Evolutionary conservation across 768 basidiomycete genomes (phyloP).

Genomic region (Boletus insuetus): DNA sequence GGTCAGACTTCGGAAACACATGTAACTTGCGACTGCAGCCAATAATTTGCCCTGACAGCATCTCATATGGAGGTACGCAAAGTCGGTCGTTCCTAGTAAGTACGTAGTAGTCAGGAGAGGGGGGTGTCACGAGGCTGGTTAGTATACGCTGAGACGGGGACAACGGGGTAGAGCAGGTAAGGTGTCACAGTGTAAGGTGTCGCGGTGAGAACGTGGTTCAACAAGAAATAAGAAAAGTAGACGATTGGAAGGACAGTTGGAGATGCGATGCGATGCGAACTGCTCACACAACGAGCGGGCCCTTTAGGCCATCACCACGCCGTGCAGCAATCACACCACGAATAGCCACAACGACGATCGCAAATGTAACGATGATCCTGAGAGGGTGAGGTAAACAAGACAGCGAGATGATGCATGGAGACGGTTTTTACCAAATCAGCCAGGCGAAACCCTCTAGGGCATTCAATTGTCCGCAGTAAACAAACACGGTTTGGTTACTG

Average conservation of each 20-base stretch:
- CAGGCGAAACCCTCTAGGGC: slow-evolving; percentile 75
- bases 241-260: slow-evolving; percentile 4
- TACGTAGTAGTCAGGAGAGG: not conserved
- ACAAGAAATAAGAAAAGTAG: not conserved
- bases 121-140: slow-evolving; percentile 9
- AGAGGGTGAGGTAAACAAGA: not conserved
- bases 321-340: slow-evolving; percentile 58
- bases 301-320: slow-evolving; percentile 66
- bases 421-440: slow-evolving; percentile 55
- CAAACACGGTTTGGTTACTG: slow-evolving; percentile 43
- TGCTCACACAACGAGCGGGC: slow-evolving; percentile 44
- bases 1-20: too few species aligned
- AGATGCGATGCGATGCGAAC: not conserved
- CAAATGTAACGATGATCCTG: slow-evolving; percentile 66
- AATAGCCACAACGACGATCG: slow-evolving; percentile 54
- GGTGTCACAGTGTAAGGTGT: slow-evolving; percentile 7
- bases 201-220: slow-evolving; percentile 9
- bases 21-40: not conserved
- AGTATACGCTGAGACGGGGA: not conserved
- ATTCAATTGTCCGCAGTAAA: slow-evolving; percentile 75
- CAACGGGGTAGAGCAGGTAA: slow-evolving; percentile 1
- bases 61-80: not conserved
- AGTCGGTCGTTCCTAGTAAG: not conserved
- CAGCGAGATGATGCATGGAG: not conserved
- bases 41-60: slow-evolving; percentile 5